Percentiles rank a stretch among this genome's conserved stretches.
phyloP scores from a whole-genome alignment of 75 land plant species.

The Selaginella moellendorffii region DNA sequence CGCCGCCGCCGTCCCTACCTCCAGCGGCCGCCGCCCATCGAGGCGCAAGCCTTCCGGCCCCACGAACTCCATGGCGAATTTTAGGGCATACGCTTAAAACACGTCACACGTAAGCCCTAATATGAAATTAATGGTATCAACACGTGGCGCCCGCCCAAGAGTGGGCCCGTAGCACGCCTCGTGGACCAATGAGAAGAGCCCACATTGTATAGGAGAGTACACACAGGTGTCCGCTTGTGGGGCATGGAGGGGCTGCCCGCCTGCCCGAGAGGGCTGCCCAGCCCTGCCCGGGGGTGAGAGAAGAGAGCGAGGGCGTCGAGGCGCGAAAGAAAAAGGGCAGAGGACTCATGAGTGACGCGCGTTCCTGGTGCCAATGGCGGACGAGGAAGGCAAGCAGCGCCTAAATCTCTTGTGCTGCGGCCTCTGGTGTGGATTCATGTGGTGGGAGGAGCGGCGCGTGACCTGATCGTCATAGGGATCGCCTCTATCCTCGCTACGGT shows the following conservation, averaged over 20 bases:
- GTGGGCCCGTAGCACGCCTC: background rate
- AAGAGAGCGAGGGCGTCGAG: background rate
- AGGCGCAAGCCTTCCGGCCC: conserved; percentile 83
- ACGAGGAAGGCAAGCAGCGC: no score
- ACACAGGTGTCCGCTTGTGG: background rate
- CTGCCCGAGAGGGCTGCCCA: no score
- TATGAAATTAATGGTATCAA: no score
- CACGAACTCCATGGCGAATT: conserved; percentile 74
- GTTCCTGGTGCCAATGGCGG: no score
- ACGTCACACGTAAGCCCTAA: no score
- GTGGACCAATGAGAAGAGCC: background rate
- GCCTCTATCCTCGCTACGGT: background rate
- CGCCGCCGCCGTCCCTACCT: conserved; percentile 29
- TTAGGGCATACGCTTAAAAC: no score
- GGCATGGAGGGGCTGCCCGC: background rate
- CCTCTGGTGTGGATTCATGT: background rate
- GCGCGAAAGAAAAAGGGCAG: background rate
- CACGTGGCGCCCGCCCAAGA: background rate
- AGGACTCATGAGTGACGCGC: background rate
- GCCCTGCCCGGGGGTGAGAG: background rate
- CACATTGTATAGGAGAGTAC: background rate
- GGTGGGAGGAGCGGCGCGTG: background rate
- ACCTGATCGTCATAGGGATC: background rate
- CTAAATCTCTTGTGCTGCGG: background rate
- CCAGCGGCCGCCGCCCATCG: conserved; percentile 87